These are phyloP conservation scores for Polysphondylium violaceum DNA, from an alignment of 78 protist genomes.

Conservation along the genomic window DNA sequence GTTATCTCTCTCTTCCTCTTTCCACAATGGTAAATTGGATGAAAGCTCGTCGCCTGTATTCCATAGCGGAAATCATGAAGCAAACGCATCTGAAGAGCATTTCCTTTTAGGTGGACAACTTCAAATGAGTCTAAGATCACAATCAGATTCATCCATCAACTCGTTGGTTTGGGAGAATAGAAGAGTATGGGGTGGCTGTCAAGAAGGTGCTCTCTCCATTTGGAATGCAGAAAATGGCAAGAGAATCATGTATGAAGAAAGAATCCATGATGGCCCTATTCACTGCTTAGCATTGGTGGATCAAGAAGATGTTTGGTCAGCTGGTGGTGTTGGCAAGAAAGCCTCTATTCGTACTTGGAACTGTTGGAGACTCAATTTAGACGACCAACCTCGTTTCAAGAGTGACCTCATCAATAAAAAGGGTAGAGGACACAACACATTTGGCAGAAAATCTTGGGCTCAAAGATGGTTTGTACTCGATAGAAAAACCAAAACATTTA, in stretches of 20 bases:
- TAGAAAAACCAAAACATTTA: constrained; percentile 24
- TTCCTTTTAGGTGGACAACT: constrained; percentile 71
- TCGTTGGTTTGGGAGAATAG: constrained; percentile 54
- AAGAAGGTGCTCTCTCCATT: constrained; percentile 27
- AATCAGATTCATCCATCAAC: constrained; percentile 13
- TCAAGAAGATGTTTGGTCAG: constrained; percentile 66
- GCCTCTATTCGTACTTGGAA: constrained; percentile 58
- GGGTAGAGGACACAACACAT: constrained; percentile 26
- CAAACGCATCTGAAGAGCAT: no score
- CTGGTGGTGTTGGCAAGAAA: constrained; percentile 41
- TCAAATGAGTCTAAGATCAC: constrained; percentile 32
- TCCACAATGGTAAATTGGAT: no score
- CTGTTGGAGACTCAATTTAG: constrained; percentile 63
- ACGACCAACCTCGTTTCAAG: constrained; percentile 37
- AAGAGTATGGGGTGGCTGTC: constrained; percentile 72
- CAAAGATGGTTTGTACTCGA: constrained; percentile 54
- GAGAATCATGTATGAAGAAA: constrained; percentile 20
- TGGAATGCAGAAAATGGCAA: constrained; percentile 83
- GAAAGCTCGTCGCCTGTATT: no score
- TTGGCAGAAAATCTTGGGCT: constrained; percentile 54
- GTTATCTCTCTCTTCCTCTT: no score
- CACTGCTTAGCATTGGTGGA: constrained; percentile 34
- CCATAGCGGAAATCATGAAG: no score
- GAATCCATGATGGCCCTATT: constrained; percentile 52
- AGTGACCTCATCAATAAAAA: constrained; percentile 40